Evolutionary conservation across 2,329 filamentous ascomycete genomes (phyloP), one percentile per base, ranked within the genome.

Genomic region (Penicillium occitanis): DNA sequence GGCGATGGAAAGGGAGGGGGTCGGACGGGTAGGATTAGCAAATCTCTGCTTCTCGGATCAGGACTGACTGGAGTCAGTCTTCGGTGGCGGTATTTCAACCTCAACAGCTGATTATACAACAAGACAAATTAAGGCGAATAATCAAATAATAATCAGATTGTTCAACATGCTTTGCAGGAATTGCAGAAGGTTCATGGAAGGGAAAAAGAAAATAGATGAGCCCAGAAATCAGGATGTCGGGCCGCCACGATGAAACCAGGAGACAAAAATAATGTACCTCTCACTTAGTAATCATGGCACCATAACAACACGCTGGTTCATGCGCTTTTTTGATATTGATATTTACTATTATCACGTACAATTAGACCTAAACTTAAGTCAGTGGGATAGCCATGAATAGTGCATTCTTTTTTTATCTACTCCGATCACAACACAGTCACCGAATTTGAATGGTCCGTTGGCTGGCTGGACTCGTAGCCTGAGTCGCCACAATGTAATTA

Each of bases 181-280:
- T 37, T 57, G 53, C 40, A 60, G 28, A 28, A 30, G 28, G 40
- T 19, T 28, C 17, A 19, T n/a, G 22, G 35, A 60, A 60, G 35
- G 10, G 0, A 46, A 33, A 51, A 51, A 25, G 60, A 44, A 40
- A 48, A 22, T 19, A 28, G 10, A 48, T 6, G 37, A 33, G 61
- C 14, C 28, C 13, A 53, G 33, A 44, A 51, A 44, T 44, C 55
- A 25, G 13, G 19, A 42, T 44, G 59, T 61, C 53, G 50, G 51
- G 40, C 62, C 51, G 50, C 62, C 42, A 62, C 60, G 60, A 62
- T 62, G 60, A 62, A 62, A 62, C 60, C 60, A 53, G 60, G 60
- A 53, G 46, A 61, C 30, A 30, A 46, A 44, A 37, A 33, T 37
- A 22, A 37, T 57, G 53, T 37, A 55, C 30, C 30, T 37, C 10